phyloP scores from a whole-genome alignment of 805 yeast genomes.

The Metschnikowia colocasiae region DNA sequence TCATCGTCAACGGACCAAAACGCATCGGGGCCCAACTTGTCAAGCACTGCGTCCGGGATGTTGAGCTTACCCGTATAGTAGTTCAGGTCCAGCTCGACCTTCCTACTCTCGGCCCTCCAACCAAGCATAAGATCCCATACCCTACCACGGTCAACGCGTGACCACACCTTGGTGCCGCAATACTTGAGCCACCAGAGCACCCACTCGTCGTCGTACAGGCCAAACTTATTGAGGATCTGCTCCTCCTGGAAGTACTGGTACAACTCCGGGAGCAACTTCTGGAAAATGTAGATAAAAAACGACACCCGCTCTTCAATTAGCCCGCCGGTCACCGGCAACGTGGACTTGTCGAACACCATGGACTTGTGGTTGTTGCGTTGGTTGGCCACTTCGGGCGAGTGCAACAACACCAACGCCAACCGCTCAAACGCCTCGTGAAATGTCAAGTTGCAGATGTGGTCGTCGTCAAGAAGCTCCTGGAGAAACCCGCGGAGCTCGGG shows the following conservation, averaged over 20 bases:
- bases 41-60: constrained; percentile 24
- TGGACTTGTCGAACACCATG: constrained; percentile 30
- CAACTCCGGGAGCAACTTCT: constrained; percentile 68
- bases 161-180: constrained; percentile 83
- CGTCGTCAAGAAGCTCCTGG: constrained; percentile 25
- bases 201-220: constrained; percentile 76
- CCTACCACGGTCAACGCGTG: constrained; percentile 76
- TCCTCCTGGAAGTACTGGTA: constrained; percentile 77
- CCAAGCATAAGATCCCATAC: constrained; percentile 87
- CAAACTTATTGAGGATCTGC: constrained; percentile 58
- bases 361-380: constrained; percentile 9
- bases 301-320: constrained; percentile 63
- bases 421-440: constrained; percentile 74
- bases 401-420: constrained; percentile 67
- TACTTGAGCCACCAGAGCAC: constrained; percentile 92
- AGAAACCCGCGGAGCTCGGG: constrained; percentile 24
- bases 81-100: constrained; percentile 25
- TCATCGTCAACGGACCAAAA: constrained; percentile 47
- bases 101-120: constrained; percentile 48
- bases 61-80: constrained; percentile 34
- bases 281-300: constrained; percentile 60
- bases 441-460: constrained; percentile 36
- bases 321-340: constrained; percentile 56
- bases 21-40: constrained; percentile 54
- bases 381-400: constrained; percentile 55